Conservation (phyloP, 176 grass and related monocot genomes). For the Hordeum marinum region DNA sequence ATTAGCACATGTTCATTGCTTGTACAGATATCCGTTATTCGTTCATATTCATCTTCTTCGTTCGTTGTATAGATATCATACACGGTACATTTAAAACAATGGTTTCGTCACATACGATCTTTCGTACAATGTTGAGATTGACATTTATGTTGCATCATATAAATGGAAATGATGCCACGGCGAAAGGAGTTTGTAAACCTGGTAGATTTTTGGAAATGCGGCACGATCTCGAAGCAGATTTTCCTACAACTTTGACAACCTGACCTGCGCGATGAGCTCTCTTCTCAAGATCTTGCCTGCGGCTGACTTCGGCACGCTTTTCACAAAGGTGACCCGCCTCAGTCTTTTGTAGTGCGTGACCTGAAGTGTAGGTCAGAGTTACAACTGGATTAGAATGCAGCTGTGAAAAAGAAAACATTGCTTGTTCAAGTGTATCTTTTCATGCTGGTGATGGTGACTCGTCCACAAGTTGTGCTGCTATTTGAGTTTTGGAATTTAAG, state of each 20-base stretch:
- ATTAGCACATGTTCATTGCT: background rate
- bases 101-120: background rate
- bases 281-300: constrained; percentile 82
- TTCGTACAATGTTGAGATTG: background rate
- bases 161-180: background rate
- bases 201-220: background rate
- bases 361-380: constrained; percentile 26
- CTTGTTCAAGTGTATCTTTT: background rate
- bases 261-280: constrained; percentile 70
- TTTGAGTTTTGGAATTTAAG: background rate
- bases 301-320: constrained; percentile 70
- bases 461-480: background rate
- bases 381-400: background rate
- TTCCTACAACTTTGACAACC: constrained; percentile 70
- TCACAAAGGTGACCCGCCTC: constrained; percentile 70
- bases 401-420: background rate
- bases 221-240: background rate
- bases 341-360: constrained; percentile 78
- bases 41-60: background rate
- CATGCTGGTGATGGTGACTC: background rate
- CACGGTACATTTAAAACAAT: background rate
- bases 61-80: background rate
- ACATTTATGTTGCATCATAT: background rate
- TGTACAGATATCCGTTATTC: background rate
- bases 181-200: background rate